These are phyloP conservation scores for Canna indica DNA, from an alignment of 176 grass and related monocot genomes.

Conservation along the genomic window DNA sequence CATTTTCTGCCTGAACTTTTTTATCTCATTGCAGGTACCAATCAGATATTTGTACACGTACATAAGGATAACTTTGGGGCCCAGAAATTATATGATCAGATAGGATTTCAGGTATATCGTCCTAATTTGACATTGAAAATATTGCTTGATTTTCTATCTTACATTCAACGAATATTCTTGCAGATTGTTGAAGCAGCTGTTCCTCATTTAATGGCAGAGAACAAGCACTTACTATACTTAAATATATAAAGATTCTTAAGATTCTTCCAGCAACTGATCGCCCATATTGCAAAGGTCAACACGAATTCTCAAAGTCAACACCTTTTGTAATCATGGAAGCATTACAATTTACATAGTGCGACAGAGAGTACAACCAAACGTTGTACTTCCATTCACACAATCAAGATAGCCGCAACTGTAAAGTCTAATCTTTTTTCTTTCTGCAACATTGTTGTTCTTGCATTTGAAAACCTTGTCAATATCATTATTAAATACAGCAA, in stretches of 20 bases:
- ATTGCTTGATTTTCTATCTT: background rate
- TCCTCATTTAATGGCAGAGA: constrained; percentile 21
- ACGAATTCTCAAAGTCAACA: background rate
- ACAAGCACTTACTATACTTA: constrained; percentile 39
- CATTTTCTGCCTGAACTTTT: constrained; percentile 6
- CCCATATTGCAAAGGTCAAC: background rate
- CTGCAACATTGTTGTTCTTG: background rate
- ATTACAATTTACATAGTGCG: background rate
- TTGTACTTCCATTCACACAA: too few relatives aligned
- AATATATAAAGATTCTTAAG: constrained; percentile 14
- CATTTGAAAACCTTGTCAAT: background rate
- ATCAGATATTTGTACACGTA: constrained; percentile 54
- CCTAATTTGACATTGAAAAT: background rate
- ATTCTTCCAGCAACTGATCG: background rate
- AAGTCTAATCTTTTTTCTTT: background rate
- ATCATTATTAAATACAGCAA: background rate
- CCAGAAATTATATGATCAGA: constrained; percentile 38
- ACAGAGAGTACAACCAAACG: background rate
- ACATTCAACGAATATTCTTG: constrained; percentile 7
- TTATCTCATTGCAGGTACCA: constrained; percentile 26
- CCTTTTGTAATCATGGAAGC: background rate
- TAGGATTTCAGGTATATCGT: constrained; percentile 56
- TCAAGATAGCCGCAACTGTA: background rate
- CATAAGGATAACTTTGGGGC: constrained; percentile 53
- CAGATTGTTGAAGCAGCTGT: constrained; percentile 37